Percentiles rank a stretch among this genome's conserved stretches.
phyloP scores from a whole-genome alignment of 345 rosid genomes.

The Anacardium occidentale region DNA sequence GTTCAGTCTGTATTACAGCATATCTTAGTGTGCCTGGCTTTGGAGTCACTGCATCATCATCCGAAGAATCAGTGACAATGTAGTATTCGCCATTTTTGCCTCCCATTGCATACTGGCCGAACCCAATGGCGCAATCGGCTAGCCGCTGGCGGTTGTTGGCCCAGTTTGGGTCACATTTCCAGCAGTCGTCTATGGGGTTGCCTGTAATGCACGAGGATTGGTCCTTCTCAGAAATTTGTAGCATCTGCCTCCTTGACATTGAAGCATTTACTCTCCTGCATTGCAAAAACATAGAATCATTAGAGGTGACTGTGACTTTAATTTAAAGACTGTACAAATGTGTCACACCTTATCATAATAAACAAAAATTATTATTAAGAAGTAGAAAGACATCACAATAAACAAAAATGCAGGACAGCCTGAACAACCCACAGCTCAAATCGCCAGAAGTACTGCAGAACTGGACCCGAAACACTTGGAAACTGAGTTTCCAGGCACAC shows the following conservation, averaged over 20 bases:
- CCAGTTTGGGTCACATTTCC: constrained; percentile 99
- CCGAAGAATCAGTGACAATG: constrained; percentile 85
- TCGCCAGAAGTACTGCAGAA: neutral
- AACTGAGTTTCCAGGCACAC: neutral
- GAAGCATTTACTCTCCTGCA: constrained; percentile 88
- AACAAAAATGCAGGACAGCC: neutral
- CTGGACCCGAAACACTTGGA: neutral
- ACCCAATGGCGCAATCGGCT: constrained; percentile 92
- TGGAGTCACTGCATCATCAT: constrained; percentile 78
- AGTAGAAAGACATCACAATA: neutral
- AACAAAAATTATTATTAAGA: neutral
- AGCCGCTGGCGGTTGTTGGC: constrained; percentile 80
- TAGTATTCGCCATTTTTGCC: constrained; percentile 87
- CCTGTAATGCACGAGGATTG: constrained; percentile 66
- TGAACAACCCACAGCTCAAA: neutral
- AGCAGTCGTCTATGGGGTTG: constrained; percentile 96
- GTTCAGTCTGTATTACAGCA: constrained; percentile 83
- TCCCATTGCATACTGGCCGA: constrained; percentile 90
- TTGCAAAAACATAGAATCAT: neutral
- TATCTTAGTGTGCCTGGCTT: constrained; percentile 89
- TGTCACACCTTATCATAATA: neutral
- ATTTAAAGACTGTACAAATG: constrained; percentile 1
- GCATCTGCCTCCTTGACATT: constrained; percentile 58
- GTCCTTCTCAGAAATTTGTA: constrained; percentile 40
- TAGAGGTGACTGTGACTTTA: neutral